Evolutionary conservation across 768 basidiomycete species (phyloP), one percentile per base, ranked within the genome.

Genomic region (Naganishia onofrii): DNA sequence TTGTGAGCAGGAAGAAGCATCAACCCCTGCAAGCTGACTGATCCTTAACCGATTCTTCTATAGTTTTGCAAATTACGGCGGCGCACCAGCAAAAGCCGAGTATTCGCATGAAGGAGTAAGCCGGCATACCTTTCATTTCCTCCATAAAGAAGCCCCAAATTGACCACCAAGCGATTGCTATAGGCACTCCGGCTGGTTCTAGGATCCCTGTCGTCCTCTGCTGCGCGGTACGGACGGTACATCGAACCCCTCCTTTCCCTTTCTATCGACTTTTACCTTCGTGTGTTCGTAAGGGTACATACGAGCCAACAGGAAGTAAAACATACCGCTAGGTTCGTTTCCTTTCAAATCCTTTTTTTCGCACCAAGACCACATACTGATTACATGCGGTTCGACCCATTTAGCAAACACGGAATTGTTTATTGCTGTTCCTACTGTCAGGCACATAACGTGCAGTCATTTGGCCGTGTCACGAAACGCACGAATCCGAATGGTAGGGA

Each of bases 251-350:
- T 96, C 8, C 81, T 96, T 3, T 93, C 90, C 0, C 84, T 99
- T 36, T 95, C 92, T 19, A 95, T 99, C 76, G 96, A 99, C 76
- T 99, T 98, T 80, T 99, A 99, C 79, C 88, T 96, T 29, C 89
- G 96, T 3, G 76, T 98, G 23, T 99, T 97, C 76, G 87, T 97
- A 19, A 87, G 89, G 12, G 83, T 99, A 5, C 83, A 86, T 65
- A 85, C 88, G 0, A 84, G 88, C 3, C 89, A 93, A 0, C 80
- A 88, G 31, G 88, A 93, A 79, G 93, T 94, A 52, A 99, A 99
- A 81, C 88, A 87, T 71, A 82, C 86, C 5, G 84, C 89, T 28
- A 87, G 87, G 94, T 94, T 76, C 73, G 87, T 84, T 19, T 21
- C 46, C 6, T 28, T 42, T 15, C 21, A 38, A 10, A 9, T 26